Evolutionary conservation across 129 eudicot species (phyloP), one percentile per base, ranked within the genome.

Genomic region (Helianthus tuberosus): DNA sequence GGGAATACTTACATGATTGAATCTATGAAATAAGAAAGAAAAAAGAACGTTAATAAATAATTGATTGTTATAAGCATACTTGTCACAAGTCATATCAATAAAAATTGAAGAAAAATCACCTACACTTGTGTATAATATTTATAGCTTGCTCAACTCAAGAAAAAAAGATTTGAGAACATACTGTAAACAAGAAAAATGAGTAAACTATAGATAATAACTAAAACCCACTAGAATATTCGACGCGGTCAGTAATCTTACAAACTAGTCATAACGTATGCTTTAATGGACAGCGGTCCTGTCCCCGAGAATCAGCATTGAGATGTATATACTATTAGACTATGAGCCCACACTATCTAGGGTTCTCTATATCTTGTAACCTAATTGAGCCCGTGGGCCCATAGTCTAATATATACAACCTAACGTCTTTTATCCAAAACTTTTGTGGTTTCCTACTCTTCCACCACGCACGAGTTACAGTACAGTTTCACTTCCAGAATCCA

Each of bases 241-340:
- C 64, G 73, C 60, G 74, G 81, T 82, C 80, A 77, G 73, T 72
- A 64, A 72, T 80, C 85, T 66, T 79, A 79, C 84, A 82, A 71
- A 66, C 84, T 79, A 53, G 75, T 20, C 69, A 75, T 72, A 75
- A 77, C 73, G 79, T 79, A 79, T 79, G 82, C 81, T 83, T 86
- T 63, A 84, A 27, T 74, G 75, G 83, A 66, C 77, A 80, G 81
- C 76, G 65, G 69, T 74, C 82, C 75, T 82, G 77, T 66, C 76
- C 64, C 69, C 74, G 79, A 81, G 75, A 84, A 86, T 86, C 80
- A 84, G 78, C 85, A 69, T 71, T 88, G 79, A 80, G 80, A 80
- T 77, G 81, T 86, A 88, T 91, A 72, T 86, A 88, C 90, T 32
- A 32, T 32, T 32, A 32, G 36, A 32, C 4, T 32, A 32, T 3